Evolutionary conservation across 148 eudicot species (phyloP).

Genomic region (Spergularia bocconei): DNA sequence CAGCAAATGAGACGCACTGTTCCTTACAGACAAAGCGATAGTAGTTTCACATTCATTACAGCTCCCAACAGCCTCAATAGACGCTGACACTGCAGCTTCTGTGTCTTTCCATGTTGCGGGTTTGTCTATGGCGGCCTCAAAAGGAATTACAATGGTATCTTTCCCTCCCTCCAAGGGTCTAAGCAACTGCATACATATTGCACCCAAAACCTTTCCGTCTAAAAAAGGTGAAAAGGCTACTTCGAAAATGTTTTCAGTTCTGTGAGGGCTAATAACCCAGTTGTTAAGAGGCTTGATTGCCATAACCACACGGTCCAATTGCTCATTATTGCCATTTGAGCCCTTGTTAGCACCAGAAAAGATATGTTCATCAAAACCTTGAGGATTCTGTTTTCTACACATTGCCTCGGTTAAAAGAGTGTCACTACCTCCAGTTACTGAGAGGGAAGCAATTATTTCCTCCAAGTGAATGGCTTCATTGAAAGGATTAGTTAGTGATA

Average conservation of each 20-base stretch:
- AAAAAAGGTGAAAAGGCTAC: constrained; percentile 38
- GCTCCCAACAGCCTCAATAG: constrained; percentile 39
- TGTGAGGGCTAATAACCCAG: constrained; percentile 57
- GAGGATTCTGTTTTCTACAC: constrained; percentile 39
- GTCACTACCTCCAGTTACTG: constrained; percentile 38
- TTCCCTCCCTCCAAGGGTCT: constrained; percentile 41
- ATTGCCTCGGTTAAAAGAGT: constrained; percentile 39
- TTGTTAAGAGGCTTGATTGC: constrained; percentile 55
- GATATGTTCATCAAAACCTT: constrained; percentile 24
- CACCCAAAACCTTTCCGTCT: constrained; percentile 44
- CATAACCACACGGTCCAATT: constrained; percentile 34
- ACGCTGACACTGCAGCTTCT: constrained; percentile 36
- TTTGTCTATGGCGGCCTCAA: constrained; percentile 43
- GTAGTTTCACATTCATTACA: constrained; percentile 42
- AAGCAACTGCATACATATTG: constrained; percentile 49
- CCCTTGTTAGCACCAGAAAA: constrained; percentile 29
- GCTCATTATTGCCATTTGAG: constrained; percentile 33
- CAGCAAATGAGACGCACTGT: constrained; percentile 44
- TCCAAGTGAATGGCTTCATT: constrained; percentile 62
- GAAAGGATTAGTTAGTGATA: constrained; percentile 65
- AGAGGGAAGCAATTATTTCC: constrained; percentile 57
- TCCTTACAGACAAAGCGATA: constrained; percentile 50
- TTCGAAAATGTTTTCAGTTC: constrained; percentile 50
- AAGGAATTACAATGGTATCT: constrained; percentile 55
- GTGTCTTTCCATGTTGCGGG: constrained; percentile 25